phyloP scores from a whole-genome alignment of 2,329 filamentous ascomycete species.

The Paraphaeosphaeria minitans region DNA sequence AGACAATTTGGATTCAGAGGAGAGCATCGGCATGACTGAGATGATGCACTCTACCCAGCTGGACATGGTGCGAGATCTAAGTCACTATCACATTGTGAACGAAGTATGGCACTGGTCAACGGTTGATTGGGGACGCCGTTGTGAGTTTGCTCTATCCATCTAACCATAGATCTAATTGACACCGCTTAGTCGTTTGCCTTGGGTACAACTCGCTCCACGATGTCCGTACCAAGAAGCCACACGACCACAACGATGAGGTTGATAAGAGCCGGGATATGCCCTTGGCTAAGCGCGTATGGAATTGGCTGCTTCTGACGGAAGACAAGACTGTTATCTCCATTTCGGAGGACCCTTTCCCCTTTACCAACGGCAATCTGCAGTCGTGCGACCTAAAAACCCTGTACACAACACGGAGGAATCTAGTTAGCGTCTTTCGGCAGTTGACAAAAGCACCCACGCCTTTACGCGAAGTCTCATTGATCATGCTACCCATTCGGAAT shows the following conservation, averaged over 20 bases:
- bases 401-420: slow-evolving; percentile 61
- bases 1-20: slow-evolving; percentile 36
- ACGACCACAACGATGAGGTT: slow-evolving; percentile 35
- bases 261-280: slow-evolving; percentile 48
- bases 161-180: slow-evolving; percentile 13
- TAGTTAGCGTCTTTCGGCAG: slow-evolving; percentile 65
- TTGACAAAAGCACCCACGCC: slow-evolving; percentile 60
- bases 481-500: slow-evolving; percentile 52
- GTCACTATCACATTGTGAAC: slow-evolving; percentile 66
- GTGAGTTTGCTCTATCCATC: slow-evolving; percentile 47
- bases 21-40: slow-evolving; percentile 43
- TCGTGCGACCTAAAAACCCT: slow-evolving; percentile 53
- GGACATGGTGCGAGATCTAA: slow-evolving; percentile 47
- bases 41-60: slow-evolving; percentile 44
- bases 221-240: slow-evolving; percentile 33
- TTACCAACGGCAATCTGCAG: slow-evolving; percentile 42
- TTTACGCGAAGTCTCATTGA: slow-evolving; percentile 47
- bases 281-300: slow-evolving; percentile 65
- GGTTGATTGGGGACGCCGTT: slow-evolving; percentile 69
- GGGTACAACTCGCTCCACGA: slow-evolving; percentile 71
- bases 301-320: slow-evolving; percentile 71
- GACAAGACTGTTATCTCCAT: slow-evolving; percentile 76
- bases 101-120: slow-evolving; percentile 79
- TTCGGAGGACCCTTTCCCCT: slow-evolving; percentile 63
- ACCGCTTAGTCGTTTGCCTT: slow-evolving; percentile 64